Base-by-base conservation (phyloP, 2,329 filamentous ascomycete genomes). In the Ophiocordyceps camponoti-saundersi region DNA sequence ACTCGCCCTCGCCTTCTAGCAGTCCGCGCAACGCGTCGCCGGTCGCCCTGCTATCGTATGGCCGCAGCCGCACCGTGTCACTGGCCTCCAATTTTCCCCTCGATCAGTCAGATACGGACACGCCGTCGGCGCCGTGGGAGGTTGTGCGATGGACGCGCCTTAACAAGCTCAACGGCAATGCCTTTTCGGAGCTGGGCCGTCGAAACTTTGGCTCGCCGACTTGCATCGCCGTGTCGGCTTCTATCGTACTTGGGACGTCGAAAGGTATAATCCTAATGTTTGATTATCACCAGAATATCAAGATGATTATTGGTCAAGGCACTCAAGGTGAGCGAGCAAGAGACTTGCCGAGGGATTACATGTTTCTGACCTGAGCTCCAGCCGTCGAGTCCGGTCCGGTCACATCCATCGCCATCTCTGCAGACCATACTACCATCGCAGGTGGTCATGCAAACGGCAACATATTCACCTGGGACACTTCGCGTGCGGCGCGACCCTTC, bases 401-500 rank as follows among this genome's bases (percentile, higher is more conserved):
- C 44, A 94, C 87, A 5, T 77, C 92, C 1, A 70, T 98, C 49
- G 87, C 92, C 6, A 79, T 96, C 48, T 95, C 92, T 26, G 89
- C 90, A 18, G 92, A 98, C 59, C 88, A 96, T 62, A 84, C 85
- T 2, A 95, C 90, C 1, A 74, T 98, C 53, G 92, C 87, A 32
- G 86, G 82, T 36, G 92, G 92, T 3, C 90, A 98, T 72, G 81
- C 80, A 1, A 86, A 82, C 55, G 93, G 92, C 3, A 81, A 80
- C 58, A 95, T 98, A 46, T 96, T 95, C 59, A 98, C 90, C 0
- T 98, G 93, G 93, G 93, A 98, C 61, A 82, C 90, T 13, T 76
- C 77, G 40, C 77, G 84, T 48, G 76, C 84, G n/a, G 79, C 87
- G 3, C 77, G 85, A 30, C 92, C 90, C 0, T 98, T 98, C 61